Percentiles rank a stretch among this genome's conserved stretches.
Evolutionary conservation across 345 rosid species (phyloP).

Genomic region (Eucalyptus shirleyi): DNA sequence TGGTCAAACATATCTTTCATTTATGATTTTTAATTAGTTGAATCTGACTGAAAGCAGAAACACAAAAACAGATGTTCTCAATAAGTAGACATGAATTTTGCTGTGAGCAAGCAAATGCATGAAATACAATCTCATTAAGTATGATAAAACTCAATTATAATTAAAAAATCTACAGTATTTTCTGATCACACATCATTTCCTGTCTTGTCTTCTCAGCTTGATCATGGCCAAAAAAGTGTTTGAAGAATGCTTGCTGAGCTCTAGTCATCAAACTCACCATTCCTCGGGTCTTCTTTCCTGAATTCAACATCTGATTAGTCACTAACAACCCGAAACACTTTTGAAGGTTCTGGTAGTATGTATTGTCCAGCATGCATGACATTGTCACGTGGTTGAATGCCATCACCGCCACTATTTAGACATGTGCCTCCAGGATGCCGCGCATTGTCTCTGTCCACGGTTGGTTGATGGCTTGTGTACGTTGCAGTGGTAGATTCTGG

Average conservation of each 20-base stretch:
- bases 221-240: not conserved
- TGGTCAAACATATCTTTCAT: not conserved
- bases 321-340: not conserved
- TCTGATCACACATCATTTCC: not conserved
- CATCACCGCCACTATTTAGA: not conserved
- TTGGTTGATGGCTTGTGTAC: not conserved
- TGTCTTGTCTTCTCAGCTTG: not conserved
- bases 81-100: not conserved
- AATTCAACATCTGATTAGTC: not conserved
- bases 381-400: not conserved
- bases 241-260: not conserved
- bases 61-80: not conserved
- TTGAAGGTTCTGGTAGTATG: not conserved
- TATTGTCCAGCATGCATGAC: not conserved
- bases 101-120: not conserved
- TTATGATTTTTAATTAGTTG: not conserved
- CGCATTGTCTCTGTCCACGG: not conserved
- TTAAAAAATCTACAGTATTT: not conserved
- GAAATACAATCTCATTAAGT: not conserved
- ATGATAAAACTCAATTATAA: not conserved
- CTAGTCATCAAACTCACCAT: not conserved
- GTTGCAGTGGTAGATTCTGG: not conserved
- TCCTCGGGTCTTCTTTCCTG: not conserved
- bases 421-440: rapidly evolving
- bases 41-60: not conserved